Evolutionary conservation across 2,329 filamentous ascomycete species (phyloP).

Genomic region (Polychaeton citri): DNA sequence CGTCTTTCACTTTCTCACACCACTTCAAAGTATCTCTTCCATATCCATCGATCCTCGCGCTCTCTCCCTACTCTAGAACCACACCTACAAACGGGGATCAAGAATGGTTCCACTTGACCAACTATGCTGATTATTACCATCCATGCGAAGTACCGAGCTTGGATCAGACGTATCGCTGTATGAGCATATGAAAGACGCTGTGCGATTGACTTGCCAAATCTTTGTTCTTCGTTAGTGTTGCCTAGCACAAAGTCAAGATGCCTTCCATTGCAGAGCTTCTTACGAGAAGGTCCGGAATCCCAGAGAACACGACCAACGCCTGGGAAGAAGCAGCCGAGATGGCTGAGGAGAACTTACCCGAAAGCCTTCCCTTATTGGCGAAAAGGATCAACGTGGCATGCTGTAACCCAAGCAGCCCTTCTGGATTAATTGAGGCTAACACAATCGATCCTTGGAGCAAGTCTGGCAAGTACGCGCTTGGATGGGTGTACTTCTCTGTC

Average conservation of each 20-base stretch:
- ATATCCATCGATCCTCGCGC: no score
- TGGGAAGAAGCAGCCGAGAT: conserved; percentile 3
- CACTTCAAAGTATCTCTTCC: no score
- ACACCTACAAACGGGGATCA: no score
- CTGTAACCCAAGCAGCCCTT: conserved; percentile 41
- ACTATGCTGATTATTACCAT: no score
- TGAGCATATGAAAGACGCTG: not conserved
- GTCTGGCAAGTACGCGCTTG: conserved; percentile 73
- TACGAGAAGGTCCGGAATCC: conserved; percentile 14
- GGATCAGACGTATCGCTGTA: not conserved
- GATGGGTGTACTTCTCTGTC: conserved; percentile 79
- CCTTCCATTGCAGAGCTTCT: conserved; percentile 16
- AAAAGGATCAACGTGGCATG: conserved; percentile 43
- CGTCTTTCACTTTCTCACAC: no score
- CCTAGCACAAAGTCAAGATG: conserved; percentile 8
- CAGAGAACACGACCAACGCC: conserved; percentile 9
- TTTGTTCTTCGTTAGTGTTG: not conserved
- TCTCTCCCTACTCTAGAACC: no score
- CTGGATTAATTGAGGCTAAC: conserved; percentile 41
- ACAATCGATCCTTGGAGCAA: conserved; percentile 63
- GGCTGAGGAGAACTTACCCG: conserved; percentile 3
- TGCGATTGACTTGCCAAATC: not conserved
- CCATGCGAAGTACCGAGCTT: not conserved
- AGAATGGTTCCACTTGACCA: no score
- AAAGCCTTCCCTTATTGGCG: conserved; percentile 6